phyloP scores from a whole-genome alignment of 441 rosid genomes.

The Syzygium malaccense region DNA sequence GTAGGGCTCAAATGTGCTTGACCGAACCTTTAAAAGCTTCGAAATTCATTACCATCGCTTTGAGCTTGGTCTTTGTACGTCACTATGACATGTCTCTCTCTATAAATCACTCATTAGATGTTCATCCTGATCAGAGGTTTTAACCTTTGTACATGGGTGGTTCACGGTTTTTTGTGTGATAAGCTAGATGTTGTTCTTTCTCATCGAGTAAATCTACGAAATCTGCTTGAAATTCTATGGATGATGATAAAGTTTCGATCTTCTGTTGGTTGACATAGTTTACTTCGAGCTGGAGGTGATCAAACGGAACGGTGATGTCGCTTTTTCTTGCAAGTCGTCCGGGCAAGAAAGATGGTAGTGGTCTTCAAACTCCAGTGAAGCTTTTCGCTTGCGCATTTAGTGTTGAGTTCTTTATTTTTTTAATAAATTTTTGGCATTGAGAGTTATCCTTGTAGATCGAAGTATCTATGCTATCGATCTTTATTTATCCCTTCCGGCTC shows the following conservation, averaged over 20 bases:
- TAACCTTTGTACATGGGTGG: not conserved
- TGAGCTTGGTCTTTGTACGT: not conserved
- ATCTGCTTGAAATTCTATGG: not conserved
- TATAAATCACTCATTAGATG: not conserved
- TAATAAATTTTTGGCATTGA: too few relatives aligned
- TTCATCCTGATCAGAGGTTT: not conserved
- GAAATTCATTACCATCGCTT: not conserved
- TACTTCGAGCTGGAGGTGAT: too few relatives aligned
- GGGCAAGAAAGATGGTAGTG: too few relatives aligned
- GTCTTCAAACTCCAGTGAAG: not conserved
- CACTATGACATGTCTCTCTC: not conserved
- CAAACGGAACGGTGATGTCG: too few relatives aligned
- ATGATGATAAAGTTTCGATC: too few relatives aligned
- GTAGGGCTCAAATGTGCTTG: not conserved
- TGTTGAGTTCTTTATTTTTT: too few relatives aligned
- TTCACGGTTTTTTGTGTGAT: not conserved
- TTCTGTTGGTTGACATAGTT: too few relatives aligned
- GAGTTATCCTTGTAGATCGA: too few relatives aligned
- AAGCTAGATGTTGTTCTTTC: not conserved
- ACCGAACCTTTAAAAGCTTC: not conserved
- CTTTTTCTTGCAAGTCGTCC: too few relatives aligned
- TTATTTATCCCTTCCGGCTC: not conserved
- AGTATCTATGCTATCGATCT: not conserved
- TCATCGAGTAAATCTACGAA: too few relatives aligned
- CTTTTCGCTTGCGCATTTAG: not conserved